A percentile compares a stretch with the other conserved stretches of the same genome.
Evolutionary conservation across 2,329 filamentous ascomycete genomes (phyloP).

Genomic region (Coniochaeta sp.): DNA sequence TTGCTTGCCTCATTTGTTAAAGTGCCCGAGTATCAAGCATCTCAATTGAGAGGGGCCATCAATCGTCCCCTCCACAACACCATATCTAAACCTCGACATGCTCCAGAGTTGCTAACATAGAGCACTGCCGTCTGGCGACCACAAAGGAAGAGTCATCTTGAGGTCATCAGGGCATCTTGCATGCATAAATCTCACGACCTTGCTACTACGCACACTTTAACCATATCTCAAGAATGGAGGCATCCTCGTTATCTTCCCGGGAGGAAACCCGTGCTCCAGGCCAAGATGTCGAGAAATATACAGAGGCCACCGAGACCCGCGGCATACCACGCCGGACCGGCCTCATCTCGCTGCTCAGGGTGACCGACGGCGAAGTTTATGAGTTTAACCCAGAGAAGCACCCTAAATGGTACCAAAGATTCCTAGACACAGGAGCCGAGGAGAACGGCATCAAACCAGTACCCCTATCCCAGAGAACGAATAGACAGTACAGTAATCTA

Average conservation of each 20-base stretch:
- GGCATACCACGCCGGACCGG: constrained; percentile 5
- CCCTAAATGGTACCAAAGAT: constrained; percentile 32
- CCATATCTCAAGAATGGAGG: background rate
- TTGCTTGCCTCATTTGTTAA: background rate
- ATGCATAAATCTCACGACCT: background rate
- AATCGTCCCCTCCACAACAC: background rate
- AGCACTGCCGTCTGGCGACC: background rate
- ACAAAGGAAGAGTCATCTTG: background rate
- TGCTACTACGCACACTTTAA: background rate
- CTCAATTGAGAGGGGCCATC: background rate
- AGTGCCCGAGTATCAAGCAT: background rate
- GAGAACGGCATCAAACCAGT: constrained; percentile 51
- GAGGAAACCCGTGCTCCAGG: background rate
- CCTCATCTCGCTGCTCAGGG: constrained; percentile 15
- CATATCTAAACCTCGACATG: background rate
- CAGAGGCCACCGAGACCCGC: background rate
- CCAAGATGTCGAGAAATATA: constrained; percentile 5
- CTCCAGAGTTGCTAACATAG: background rate
- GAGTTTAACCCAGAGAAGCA: constrained; percentile 19
- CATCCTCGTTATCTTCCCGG: background rate
- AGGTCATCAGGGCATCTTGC: background rate
- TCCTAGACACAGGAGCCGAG: constrained; percentile 39
- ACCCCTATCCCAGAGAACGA: constrained; percentile 43
- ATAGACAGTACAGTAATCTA: constrained; percentile 45
- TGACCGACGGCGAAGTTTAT: constrained; percentile 25